Conservation (phyloP, 306 rosid genomes). For the Acacia confusa region DNA sequence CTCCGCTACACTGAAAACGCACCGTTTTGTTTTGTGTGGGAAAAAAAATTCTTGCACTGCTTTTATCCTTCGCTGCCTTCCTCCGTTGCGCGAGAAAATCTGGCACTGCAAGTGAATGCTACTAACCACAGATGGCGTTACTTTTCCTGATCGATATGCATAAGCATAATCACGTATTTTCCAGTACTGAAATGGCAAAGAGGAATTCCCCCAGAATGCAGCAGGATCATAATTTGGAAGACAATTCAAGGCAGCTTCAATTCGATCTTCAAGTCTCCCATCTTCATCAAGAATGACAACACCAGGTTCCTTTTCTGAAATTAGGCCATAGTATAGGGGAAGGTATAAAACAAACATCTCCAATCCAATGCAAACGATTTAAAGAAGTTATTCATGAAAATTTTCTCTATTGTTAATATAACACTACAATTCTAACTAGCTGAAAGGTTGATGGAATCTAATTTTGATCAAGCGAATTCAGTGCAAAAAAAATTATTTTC, state of each 20-base stretch:
- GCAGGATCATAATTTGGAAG: constrained; percentile 76
- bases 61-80: too few relatives aligned
- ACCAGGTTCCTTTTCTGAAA: constrained; percentile 64
- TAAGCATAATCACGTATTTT: constrained; percentile 91
- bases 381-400: neutral
- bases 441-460: constrained; percentile 10
- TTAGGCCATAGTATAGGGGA: constrained; percentile 28
- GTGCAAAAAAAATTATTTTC: constrained; percentile 5
- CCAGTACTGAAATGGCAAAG: constrained; percentile 71
- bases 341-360: constrained; percentile 2
- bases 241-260: constrained; percentile 69
- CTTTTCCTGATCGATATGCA: constrained; percentile 72
- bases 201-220: constrained; percentile 41
- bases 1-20: too few relatives aligned
- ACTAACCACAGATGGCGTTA: constrained; percentile 76
- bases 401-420: neutral
- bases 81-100: too few relatives aligned
- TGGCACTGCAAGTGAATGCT: constrained; percentile 30
- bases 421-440: constrained; percentile 14
- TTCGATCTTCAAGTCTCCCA: constrained; percentile 74
- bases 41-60: too few relatives aligned
- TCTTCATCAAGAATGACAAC: constrained; percentile 66
- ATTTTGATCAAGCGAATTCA: constrained; percentile 4
- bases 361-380: constrained; percentile 23
- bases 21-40: too few relatives aligned